Percentiles rank a stretch among this genome's conserved stretches.
These are phyloP conservation scores for Conticribra weissflogii DNA, from an alignment of 108 stramenopile genomes.

Conservation along the genomic window DNA sequence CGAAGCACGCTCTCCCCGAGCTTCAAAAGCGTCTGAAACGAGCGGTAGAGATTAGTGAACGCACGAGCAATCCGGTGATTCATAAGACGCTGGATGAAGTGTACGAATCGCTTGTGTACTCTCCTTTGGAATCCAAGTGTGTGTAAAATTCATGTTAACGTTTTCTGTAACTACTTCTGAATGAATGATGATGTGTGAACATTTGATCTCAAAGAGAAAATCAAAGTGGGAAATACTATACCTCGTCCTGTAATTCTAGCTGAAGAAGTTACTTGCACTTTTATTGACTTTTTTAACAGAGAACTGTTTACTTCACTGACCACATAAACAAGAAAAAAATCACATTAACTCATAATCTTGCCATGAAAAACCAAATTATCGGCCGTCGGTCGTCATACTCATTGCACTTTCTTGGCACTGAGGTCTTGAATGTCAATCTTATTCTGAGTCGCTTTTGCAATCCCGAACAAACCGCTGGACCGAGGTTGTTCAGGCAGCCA, in stretches of 20 bases:
- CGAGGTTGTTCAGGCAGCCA: constrained; percentile 80
- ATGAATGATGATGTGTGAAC: no score
- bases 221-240: no score
- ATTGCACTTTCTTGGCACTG: constrained; percentile 40
- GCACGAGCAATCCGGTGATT: constrained; percentile 26
- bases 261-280: no score
- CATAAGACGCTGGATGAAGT: constrained; percentile 53
- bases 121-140: no score
- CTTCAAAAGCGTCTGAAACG: constrained; percentile 48
- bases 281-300: no score
- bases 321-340: constrained; percentile 6
- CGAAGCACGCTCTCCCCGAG: constrained; percentile 50
- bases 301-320: no score
- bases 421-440: constrained; percentile 59
- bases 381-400: neutral
- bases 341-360: no score
- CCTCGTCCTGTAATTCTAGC: no score
- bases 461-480: constrained; percentile 32
- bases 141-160: no score
- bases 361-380: no score
- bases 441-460: constrained; percentile 36
- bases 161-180: no score
- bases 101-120: constrained; percentile 44
- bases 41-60: constrained; percentile 31
- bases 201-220: no score